A percentile compares a stretch with the other conserved stretches of the same genome.
phyloP scores from a whole-genome alignment of 1,139 yeast species.

The Candida neerlandica region DNA sequence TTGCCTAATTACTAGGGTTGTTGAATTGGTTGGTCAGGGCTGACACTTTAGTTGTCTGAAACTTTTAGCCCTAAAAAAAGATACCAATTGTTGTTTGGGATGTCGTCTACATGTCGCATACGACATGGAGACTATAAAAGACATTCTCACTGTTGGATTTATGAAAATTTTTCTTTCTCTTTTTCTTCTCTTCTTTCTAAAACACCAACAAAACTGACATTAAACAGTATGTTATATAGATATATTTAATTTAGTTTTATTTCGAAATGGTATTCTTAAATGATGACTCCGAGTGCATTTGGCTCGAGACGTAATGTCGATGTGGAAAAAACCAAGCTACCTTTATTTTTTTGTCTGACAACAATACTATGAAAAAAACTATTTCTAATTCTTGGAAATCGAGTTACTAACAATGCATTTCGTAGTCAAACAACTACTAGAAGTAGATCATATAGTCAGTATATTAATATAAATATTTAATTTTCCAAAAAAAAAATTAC shows the following conservation, averaged over 20 bases:
- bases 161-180: conserved; percentile 5
- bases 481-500: not conserved
- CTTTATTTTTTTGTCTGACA: conserved; percentile 51
- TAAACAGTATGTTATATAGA: conserved; percentile 4
- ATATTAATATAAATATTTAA: not conserved
- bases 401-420: conserved; percentile 4
- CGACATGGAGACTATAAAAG: not conserved
- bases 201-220: conserved; percentile 4
- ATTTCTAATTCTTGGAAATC: not conserved
- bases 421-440: not conserved
- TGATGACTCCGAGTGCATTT: conserved; percentile 92
- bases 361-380: not conserved
- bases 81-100: not conserved
- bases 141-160: not conserved
- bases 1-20: too few species aligned
- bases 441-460: not conserved
- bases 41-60: not conserved
- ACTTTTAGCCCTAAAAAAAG: not conserved
- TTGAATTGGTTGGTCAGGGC: not conserved
- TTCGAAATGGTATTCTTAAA: conserved; percentile 17
- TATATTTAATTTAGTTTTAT: not conserved
- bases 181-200: conserved; percentile 1
- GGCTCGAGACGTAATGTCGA: conserved; percentile 92
- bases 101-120: not conserved
- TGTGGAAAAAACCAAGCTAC: conserved; percentile 95